A percentile compares a stretch with the other conserved stretches of the same genome.
phyloP scores from a whole-genome alignment of 257 asterid species.

The Scutellaria barbata region DNA sequence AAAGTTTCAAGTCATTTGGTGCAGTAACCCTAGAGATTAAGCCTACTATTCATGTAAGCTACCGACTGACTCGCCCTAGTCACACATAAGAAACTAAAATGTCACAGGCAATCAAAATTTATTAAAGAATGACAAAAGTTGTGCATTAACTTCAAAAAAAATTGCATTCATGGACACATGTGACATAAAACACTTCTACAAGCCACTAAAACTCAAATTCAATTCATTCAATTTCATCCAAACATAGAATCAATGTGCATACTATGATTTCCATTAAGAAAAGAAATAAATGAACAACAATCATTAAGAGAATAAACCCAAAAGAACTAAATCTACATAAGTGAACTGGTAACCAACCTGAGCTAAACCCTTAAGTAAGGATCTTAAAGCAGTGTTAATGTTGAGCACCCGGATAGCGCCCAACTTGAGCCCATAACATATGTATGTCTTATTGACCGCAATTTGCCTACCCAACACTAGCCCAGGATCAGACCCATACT shows the following conservation, averaged over 20 bases:
- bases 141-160: not conserved
- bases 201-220: constrained; percentile 3
- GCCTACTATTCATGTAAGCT: not conserved
- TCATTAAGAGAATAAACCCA: not conserved
- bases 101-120: not conserved
- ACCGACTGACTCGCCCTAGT: not conserved
- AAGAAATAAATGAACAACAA: constrained; percentile 12
- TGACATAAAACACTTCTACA: not conserved
- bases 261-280: not conserved
- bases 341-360: constrained; percentile 58
- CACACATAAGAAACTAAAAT: not conserved
- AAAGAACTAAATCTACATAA: constrained; percentile 16
- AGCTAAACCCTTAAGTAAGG: constrained; percentile 89
- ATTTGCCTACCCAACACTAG: constrained; percentile 93
- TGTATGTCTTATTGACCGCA: constrained; percentile 90
- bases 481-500: constrained; percentile 92
- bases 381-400: constrained; percentile 90
- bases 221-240: not conserved
- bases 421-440: constrained; percentile 88
- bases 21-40: not conserved
- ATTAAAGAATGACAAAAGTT: not conserved
- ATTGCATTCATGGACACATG: not conserved
- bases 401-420: constrained; percentile 94
- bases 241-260: constrained; percentile 1
- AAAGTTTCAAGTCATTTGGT: not conserved